Evolutionary conservation across 495 filamentous ascomycete species (phyloP).

Genomic region (Penicillium coprophilum): DNA sequence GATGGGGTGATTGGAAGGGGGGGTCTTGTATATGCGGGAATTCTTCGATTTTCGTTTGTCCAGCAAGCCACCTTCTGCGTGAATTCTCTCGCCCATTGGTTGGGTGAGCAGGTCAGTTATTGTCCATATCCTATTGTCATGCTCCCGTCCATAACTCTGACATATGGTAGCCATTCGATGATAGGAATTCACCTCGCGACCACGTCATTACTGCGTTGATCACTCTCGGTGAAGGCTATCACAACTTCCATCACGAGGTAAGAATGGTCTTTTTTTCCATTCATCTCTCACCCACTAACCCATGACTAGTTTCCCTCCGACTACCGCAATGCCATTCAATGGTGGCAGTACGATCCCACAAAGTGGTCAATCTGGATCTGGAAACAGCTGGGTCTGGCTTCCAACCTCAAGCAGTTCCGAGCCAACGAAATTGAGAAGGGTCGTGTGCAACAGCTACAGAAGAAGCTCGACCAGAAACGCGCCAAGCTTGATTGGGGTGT

Average conservation of each 20-base stretch:
- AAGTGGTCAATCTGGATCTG: slow-evolving; percentile 89
- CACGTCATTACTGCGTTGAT: slow-evolving; percentile 87
- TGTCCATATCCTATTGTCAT: background rate
- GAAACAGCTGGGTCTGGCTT: slow-evolving; percentile 86
- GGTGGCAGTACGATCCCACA: slow-evolving; percentile 93
- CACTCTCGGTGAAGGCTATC: slow-evolving; percentile 91
- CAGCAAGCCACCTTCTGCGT: slow-evolving; percentile 97
- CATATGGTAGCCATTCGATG: slow-evolving; percentile 71
- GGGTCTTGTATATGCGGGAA: slow-evolving; percentile 84
- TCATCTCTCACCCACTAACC: background rate
- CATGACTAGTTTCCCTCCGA: slow-evolving; percentile 77
- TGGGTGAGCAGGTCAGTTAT: slow-evolving; percentile 64
- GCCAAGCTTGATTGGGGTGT: slow-evolving; percentile 83
- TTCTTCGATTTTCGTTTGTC: slow-evolving; percentile 86
- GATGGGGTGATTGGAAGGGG: slow-evolving; percentile 83
- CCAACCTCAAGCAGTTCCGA: slow-evolving; percentile 88
- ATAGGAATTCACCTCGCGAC: slow-evolving; percentile 89
- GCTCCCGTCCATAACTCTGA: slow-evolving; percentile 4
- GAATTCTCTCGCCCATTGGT: slow-evolving; percentile 93
- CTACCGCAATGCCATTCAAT: slow-evolving; percentile 92
- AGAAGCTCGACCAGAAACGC: slow-evolving; percentile 92
- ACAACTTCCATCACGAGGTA: slow-evolving; percentile 88
- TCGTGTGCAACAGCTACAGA: slow-evolving; percentile 86
- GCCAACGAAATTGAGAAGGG: slow-evolving; percentile 94
- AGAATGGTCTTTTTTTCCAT: background rate